Evolutionary conservation across 108 stramenopile species (phyloP), one percentile per base, ranked within the genome.

Genomic region (Discostella stelligeroides): DNA sequence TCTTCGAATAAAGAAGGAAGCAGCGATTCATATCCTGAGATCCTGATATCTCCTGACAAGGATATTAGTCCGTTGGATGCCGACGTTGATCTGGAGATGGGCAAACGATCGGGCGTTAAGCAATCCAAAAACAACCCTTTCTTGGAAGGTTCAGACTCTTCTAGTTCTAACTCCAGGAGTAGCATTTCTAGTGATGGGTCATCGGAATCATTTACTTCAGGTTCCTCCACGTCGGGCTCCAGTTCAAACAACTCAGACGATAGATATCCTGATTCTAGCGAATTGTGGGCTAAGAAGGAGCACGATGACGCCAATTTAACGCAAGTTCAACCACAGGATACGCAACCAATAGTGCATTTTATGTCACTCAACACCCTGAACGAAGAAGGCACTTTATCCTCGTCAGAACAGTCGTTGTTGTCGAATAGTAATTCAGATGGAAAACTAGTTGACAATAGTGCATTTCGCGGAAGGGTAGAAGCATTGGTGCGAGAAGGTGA

Each of bases 401-500:
- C 6, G 18, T 28, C 27, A 17, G 20, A 4, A 8, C n/a, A 0
- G 20, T 21, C n/a, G 21, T 58, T 39, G 34, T n/a, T 58, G 57
- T 37, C 17, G 0, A 27, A 7, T 24, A 34, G 34, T 34, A 29
- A 28, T 28, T 54, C 53, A 28, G 25, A 25, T 4, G 53, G 13
- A 24, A 10, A 54, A 6, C 11, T 10, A 28, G 30, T 15, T 0
- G 39, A 58, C 34, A 58, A 18, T 15, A n/a, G 38, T 58, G 51
- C 48, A 62, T 73, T 72, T 67, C 58, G 84, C 12, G 63, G 79
- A 0, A 84, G 73, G 41, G 76, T 89, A 2, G 84, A 81, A 56
- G 73, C 84, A 21, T 54, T 89, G 37, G 82, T 89, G 3, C 53
- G 58, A 38, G 72, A 79, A 72, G 80, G 76, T 41, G 70, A 11